phyloP scores from a whole-genome alignment of 108 stramenopile species.

The Nitzschia inconspicua region DNA sequence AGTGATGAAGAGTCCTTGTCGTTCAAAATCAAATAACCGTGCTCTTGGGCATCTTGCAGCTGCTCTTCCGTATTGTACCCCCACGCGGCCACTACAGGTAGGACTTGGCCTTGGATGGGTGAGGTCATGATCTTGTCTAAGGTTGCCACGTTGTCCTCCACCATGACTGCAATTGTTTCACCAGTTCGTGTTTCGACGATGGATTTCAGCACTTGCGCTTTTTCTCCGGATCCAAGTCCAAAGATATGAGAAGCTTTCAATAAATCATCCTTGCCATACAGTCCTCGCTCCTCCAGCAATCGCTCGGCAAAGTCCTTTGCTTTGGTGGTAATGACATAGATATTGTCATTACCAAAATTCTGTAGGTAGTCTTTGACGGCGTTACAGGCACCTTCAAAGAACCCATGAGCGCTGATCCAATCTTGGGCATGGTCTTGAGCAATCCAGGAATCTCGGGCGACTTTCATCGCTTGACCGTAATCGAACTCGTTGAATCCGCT shows the following conservation, averaged over 20 bases:
- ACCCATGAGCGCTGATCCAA: slow-evolving; percentile 29
- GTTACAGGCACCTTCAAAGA: slow-evolving; percentile 26
- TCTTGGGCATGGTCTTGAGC: slow-evolving; percentile 10
- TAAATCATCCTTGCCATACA: background rate
- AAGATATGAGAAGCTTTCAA: slow-evolving; percentile 8
- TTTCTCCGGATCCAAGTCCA: slow-evolving; percentile 31
- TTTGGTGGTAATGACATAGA: slow-evolving; percentile 33
- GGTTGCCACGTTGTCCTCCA: slow-evolving; percentile 24
- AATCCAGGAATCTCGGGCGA: slow-evolving; percentile 28
- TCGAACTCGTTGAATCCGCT: background rate
- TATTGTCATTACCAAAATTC: background rate
- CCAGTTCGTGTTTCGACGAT: background rate
- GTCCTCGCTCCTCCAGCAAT: slow-evolving; percentile 19
- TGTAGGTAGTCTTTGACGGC: slow-evolving; percentile 14
- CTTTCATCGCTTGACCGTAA: slow-evolving; percentile 8
- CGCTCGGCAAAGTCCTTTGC: slow-evolving; percentile 23
- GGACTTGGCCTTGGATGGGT: background rate
- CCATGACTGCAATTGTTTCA: slow-evolving; percentile 16
- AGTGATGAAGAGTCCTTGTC: no score
- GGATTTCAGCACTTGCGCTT: slow-evolving; percentile 5
- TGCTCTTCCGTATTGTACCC: slow-evolving; percentile 29
- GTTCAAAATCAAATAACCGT: no score
- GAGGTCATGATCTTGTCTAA: slow-evolving; percentile 18
- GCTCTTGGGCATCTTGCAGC: slow-evolving; percentile 2
- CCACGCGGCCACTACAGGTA: slow-evolving; percentile 27